Percentiles rank a stretch among this genome's conserved stretches.
Evolutionary conservation across 164 flowering plant genomes (phyloP).

Genomic region (Saururus chinensis): DNA sequence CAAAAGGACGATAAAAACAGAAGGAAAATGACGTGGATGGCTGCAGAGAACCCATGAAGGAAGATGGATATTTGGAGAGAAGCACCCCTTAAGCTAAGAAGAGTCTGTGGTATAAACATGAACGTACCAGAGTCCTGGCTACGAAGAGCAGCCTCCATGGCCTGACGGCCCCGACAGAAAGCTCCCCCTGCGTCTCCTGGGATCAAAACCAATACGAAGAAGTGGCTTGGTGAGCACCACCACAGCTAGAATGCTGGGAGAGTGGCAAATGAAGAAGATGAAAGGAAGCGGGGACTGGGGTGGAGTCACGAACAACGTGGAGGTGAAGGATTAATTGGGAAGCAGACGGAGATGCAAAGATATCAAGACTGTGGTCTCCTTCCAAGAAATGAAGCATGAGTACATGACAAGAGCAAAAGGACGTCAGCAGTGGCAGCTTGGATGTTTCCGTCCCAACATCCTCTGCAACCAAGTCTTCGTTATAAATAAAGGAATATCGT

Average conservation of each 20-base stretch:
- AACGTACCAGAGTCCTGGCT: constrained; percentile 1
- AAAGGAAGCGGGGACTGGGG: not conserved
- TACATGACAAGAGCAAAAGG: not conserved
- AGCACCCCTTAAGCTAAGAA: constrained; percentile 6
- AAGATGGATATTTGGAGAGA: constrained; percentile 38
- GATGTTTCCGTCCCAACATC: too few relatives aligned
- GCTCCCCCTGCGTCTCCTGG: not conserved
- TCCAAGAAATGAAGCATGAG: not conserved
- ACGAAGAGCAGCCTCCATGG: not conserved
- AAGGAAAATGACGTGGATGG: constrained; percentile 36
- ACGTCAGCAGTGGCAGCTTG: too few relatives aligned
- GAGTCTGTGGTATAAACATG: constrained; percentile 7
- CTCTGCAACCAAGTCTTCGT: too few relatives aligned
- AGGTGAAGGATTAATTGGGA: not conserved
- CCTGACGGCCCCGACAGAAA: too few relatives aligned
- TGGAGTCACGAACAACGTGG: not conserved
- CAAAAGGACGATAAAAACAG: constrained; percentile 25
- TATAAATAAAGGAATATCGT: too few relatives aligned
- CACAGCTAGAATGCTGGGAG: too few relatives aligned
- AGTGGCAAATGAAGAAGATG: not conserved
- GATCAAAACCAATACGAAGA: not conserved
- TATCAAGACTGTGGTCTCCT: not conserved
- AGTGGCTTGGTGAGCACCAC: not conserved
- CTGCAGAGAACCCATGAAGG: constrained; percentile 38
- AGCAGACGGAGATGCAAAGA: not conserved